These are phyloP conservation scores for Colletotrichum eremochloae DNA, from an alignment of 2,329 filamentous ascomycete species.

Conservation along the genomic window DNA sequence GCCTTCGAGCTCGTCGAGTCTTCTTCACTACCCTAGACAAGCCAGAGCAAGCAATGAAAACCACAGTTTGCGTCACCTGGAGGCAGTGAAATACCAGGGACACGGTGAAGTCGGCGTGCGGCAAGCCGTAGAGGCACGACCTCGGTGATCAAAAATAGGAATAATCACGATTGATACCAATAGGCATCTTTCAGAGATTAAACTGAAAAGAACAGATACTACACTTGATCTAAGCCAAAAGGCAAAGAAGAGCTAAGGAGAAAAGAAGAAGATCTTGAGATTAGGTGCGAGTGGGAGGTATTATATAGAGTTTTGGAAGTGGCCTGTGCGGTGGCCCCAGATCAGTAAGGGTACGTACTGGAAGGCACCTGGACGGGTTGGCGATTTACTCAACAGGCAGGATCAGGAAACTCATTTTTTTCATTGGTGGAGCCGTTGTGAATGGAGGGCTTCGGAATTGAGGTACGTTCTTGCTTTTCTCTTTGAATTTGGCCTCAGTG, in stretches of 20 bases:
- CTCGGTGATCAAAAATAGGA: slow-evolving; percentile 74
- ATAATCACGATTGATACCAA: slow-evolving; percentile 76
- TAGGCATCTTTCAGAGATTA: slow-evolving; percentile 82
- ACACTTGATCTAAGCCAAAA: slow-evolving; percentile 76
- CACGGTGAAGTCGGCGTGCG: slow-evolving; percentile 72
- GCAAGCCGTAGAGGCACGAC: slow-evolving; percentile 73
- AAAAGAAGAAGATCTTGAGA: slow-evolving; percentile 48
- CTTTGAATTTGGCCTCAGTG: slow-evolving; percentile 32
- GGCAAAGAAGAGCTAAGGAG: slow-evolving; percentile 57
- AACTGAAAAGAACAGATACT: slow-evolving; percentile 88
- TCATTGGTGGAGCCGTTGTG: not conserved
- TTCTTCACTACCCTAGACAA: slow-evolving; percentile 69
- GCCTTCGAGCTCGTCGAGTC: slow-evolving; percentile 41
- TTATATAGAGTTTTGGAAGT: slow-evolving; percentile 20
- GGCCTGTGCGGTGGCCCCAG: slow-evolving; percentile 26
- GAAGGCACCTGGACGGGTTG: slow-evolving; percentile 15
- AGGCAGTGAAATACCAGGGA: slow-evolving; percentile 80
- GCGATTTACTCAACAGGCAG: slow-evolving; percentile 3
- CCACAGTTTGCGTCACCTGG: slow-evolving; percentile 72
- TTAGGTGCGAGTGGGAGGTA: not conserved
- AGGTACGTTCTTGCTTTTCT: slow-evolving; percentile 10
- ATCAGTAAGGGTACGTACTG: slow-evolving; percentile 35
- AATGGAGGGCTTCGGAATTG: not conserved
- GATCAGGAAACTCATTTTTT: not conserved
- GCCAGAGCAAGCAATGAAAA: slow-evolving; percentile 70